These are phyloP conservation scores for Luzula sylvatica DNA, from an alignment of 176 grass and related monocot genomes.

Conservation along the genomic window DNA sequence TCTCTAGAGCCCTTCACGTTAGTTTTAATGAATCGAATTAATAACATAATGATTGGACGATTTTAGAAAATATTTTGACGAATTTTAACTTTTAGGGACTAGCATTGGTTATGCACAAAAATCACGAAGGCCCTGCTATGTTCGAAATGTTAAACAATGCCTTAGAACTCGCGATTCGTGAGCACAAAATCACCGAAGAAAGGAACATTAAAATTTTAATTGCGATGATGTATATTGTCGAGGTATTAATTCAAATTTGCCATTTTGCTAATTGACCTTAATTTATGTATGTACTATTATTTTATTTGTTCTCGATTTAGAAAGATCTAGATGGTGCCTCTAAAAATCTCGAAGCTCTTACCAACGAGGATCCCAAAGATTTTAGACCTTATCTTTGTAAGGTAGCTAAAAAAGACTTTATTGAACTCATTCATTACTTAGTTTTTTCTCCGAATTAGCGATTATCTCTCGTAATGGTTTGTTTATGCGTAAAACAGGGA, in stretches of 20 bases:
- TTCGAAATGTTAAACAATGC: constrained; percentile 84
- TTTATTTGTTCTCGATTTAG: constrained; percentile 19
- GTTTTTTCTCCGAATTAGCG: background rate
- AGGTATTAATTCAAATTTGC: constrained; percentile 25
- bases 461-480: background rate
- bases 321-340: constrained; percentile 55
- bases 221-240: constrained; percentile 76
- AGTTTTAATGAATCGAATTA: constrained; percentile 19
- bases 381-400: constrained; percentile 83
- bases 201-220: constrained; percentile 81
- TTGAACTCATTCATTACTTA: background rate
- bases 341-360: constrained; percentile 55
- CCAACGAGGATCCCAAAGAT: constrained; percentile 68
- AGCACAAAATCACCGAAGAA: constrained; percentile 62
- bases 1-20: constrained; percentile 73
- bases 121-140: constrained; percentile 32
- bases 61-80: background rate
- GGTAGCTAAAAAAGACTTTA: constrained; percentile 20
- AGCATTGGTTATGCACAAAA: constrained; percentile 68
- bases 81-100: constrained; percentile 38
- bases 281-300: constrained; percentile 1
- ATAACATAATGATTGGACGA: background rate
- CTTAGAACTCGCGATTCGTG: constrained; percentile 52
- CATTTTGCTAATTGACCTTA: background rate
- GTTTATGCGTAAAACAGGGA: constrained; percentile 40